These are phyloP conservation scores for Mrakia gelida DNA, from an alignment of 768 basidiomycete species.

Conservation along the genomic window DNA sequence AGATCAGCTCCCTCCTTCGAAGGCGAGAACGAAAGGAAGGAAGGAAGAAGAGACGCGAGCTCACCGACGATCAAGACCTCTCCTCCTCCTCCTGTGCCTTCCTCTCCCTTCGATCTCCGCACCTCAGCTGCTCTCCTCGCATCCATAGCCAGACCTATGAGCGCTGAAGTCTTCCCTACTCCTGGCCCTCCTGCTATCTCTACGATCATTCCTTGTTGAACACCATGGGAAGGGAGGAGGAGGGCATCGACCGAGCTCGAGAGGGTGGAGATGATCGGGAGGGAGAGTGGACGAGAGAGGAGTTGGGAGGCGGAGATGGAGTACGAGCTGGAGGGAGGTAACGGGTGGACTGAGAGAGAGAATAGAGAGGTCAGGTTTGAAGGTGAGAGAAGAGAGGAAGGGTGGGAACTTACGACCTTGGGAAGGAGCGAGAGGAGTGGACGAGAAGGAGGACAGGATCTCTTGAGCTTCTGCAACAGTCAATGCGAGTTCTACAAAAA, in stretches of 20 bases:
- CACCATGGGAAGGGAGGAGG: not conserved
- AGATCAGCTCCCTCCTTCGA: too few relatives aligned
- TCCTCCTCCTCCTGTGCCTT: not conserved
- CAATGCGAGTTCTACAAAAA: not conserved
- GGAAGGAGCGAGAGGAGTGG: not conserved
- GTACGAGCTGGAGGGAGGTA: not conserved
- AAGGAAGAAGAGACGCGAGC: not conserved
- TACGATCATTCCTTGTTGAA: slow-evolving; percentile 9
- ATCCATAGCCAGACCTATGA: slow-evolving; percentile 1
- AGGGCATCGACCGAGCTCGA: slow-evolving; percentile 10
- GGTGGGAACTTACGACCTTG: not conserved
- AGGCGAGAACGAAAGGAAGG: not conserved
- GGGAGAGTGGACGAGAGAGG: not conserved
- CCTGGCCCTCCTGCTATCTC: slow-evolving; percentile 18
- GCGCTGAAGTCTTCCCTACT: not conserved
- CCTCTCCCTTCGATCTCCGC: not conserved
- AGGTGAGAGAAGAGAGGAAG: not conserved
- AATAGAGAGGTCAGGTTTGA: not conserved
- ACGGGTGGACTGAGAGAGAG: not conserved
- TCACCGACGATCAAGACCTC: slow-evolving; percentile 15
- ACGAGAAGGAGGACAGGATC: not conserved
- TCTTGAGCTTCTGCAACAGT: not conserved
- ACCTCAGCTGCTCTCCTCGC: not conserved
- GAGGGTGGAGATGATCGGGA: slow-evolving; percentile 1
- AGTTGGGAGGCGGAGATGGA: slow-evolving; percentile 17